Evolutionary conservation across 2,329 filamentous ascomycete genomes (phyloP), one percentile per base, ranked within the genome.

Genomic region (Podosphaera xanthii): DNA sequence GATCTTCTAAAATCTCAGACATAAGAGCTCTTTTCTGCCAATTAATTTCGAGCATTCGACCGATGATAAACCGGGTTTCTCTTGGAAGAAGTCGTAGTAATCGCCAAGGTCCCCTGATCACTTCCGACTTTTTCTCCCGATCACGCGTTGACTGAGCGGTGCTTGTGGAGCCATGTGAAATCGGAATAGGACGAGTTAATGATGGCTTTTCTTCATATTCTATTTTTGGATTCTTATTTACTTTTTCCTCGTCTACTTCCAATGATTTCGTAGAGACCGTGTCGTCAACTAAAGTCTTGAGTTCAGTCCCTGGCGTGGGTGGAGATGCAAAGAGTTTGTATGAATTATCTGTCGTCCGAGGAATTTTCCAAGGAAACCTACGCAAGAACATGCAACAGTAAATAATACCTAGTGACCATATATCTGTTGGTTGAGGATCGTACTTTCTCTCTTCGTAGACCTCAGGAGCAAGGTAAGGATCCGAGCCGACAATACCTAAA

Each of bases 331-430:
- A 98, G 1, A 98, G 78, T 67, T 91, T 90, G 72, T 87, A 98
- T 0, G 89, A 95, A 70, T 94, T 97, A 70, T 98, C 92, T 2
- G 87, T 87, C 69, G 89, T 74, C 48, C 90, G 82, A 3, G 92
- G 92, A 42, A 94, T 83, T 73, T 98, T 98, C 92, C 92, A 98
- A 0, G 92, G 92, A 68, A 98, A 98, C 42, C 92, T 77, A 31
- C 92, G 80, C 49, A 98, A 76, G 4, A 88, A 92, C 92, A 98
- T 98, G 75, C 92, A 98, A 72, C 92, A 97, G 72, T 91, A 98
- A 59, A 98, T 97, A 65, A 98, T 98, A 22, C 91, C 92, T 61
- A 98, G 76, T 9, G 92, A 98, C 92, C 92, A 98, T 61, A 98
- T 89, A 72, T 98, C 92, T 0, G 91, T 87, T 5, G 89, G 87